These are phyloP conservation scores for Pestalotiopsis sp. DNA, from an alignment of 2,329 filamentous ascomycete species.

Conservation along the genomic window DNA sequence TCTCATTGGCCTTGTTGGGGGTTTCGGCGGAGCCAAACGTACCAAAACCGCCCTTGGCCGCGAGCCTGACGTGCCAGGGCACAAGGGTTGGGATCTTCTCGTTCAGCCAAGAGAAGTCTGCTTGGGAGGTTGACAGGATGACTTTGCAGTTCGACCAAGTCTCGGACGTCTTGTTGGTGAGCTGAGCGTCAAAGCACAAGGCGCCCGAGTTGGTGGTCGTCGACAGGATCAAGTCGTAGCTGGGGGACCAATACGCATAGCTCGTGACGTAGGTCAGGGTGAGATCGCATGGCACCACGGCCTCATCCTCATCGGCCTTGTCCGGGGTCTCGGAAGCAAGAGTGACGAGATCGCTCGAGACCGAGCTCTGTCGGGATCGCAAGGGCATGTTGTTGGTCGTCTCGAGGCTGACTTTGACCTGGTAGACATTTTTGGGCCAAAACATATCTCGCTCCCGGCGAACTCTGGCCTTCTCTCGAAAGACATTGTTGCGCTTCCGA, in stretches of 20 bases:
- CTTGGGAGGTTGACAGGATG: slow-evolving; percentile 63
- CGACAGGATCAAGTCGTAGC: slow-evolving; percentile 62
- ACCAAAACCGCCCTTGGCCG: slow-evolving; percentile 22
- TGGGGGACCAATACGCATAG: slow-evolving; percentile 59
- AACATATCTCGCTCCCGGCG: slow-evolving; percentile 43
- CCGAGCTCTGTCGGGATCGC: slow-evolving; percentile 50
- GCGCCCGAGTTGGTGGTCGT: slow-evolving; percentile 52
- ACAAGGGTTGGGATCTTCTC: slow-evolving; percentile 54
- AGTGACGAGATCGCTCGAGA: slow-evolving; percentile 51
- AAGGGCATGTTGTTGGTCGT: slow-evolving; percentile 39
- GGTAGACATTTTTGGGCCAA: slow-evolving; percentile 52
- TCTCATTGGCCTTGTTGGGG: slow-evolving; percentile 20
- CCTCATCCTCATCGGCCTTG: slow-evolving; percentile 14
- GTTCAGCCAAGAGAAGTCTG: slow-evolving; percentile 55
- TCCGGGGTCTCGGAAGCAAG: slow-evolving; percentile 34
- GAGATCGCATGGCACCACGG: slow-evolving; percentile 40
- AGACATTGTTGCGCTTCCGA: slow-evolving; percentile 35
- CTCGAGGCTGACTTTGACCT: slow-evolving; percentile 52
- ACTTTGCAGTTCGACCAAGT: slow-evolving; percentile 62
- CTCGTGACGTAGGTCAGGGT: slow-evolving; percentile 60
- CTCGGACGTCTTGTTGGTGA: slow-evolving; percentile 63
- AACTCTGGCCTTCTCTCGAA: slow-evolving; percentile 44
- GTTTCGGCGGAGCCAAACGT: neutral
- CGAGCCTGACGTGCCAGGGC: slow-evolving; percentile 58
- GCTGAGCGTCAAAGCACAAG: slow-evolving; percentile 62